These are phyloP conservation scores for Penicillium brevicompactum DNA, from an alignment of 2,329 filamentous ascomycete genomes.

Conservation along the genomic window DNA sequence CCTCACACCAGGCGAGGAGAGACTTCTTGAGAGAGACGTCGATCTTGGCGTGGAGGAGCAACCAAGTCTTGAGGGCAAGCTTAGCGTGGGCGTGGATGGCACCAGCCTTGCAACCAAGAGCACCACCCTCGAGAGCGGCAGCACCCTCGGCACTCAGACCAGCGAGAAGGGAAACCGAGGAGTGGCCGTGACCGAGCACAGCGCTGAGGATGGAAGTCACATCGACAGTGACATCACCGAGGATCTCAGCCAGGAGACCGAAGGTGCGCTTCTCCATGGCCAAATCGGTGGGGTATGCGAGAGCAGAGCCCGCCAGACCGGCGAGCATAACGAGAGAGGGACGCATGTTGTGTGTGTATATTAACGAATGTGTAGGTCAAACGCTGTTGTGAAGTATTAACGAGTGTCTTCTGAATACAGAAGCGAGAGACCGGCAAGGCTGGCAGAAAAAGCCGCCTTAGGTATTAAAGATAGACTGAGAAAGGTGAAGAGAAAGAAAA, in stretches of 20 bases:
- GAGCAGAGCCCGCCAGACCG: conserved; percentile 34
- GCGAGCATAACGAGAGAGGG: conserved; percentile 34
- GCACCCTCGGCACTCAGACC: conserved; percentile 37
- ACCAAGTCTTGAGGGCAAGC: conserved; percentile 32
- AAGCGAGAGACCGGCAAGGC: conserved; percentile 20
- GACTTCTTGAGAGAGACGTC: conserved; percentile 31
- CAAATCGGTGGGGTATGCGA: conserved; percentile 34
- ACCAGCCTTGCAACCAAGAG: conserved; percentile 36
- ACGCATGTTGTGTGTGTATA: conserved; percentile 25
- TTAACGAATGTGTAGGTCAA: conserved; percentile 23
- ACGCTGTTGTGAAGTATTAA: conserved; percentile 19
- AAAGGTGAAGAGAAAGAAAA: conserved; percentile 24
- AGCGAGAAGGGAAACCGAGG: conserved; percentile 24
- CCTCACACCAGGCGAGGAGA: conserved; percentile 36
- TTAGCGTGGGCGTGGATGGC: conserved; percentile 31
- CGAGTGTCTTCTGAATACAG: conserved; percentile 13
- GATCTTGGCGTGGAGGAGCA: conserved; percentile 28
- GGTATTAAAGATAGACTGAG: conserved; percentile 38
- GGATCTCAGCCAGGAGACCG: conserved; percentile 20
- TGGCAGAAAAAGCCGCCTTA: conserved; percentile 20
- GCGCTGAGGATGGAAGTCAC: conserved; percentile 23
- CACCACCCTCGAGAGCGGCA: conserved; percentile 39
- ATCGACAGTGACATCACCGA: conserved; percentile 22
- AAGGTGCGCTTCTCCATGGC: conserved; percentile 31
- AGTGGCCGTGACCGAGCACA: conserved; percentile 25